A percentile compares a stretch with the other conserved stretches of the same genome.
phyloP scores from a whole-genome alignment of 768 basidiomycete genomes.

The Dioszegia aurantiaca region DNA sequence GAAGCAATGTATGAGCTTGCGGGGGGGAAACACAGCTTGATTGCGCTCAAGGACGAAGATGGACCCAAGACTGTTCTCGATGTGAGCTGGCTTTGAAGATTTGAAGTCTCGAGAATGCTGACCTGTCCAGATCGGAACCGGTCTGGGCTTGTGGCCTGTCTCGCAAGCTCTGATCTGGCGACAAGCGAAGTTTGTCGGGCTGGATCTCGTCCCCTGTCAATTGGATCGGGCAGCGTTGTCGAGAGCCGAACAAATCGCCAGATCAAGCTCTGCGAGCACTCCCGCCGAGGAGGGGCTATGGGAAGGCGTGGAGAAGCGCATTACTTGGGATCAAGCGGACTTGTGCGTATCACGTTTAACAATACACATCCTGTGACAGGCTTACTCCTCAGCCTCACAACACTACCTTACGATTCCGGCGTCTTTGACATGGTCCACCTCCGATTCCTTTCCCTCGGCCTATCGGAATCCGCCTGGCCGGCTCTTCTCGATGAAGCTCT shows the following conservation, averaged over 20 bases:
- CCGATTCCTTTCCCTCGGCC: conserved; percentile 44
- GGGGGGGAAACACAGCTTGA: conserved; percentile 35
- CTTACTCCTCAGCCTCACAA: conserved; percentile 31
- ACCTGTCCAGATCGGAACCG: conserved; percentile 41
- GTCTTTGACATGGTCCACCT: conserved; percentile 50
- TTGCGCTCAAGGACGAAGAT: conserved; percentile 15
- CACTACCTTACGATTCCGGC: conserved; percentile 49
- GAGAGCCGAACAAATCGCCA: conserved; percentile 21
- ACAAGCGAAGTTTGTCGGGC: conserved; percentile 41
- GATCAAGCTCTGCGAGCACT: conserved; percentile 13
- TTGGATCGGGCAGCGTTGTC: conserved; percentile 34
- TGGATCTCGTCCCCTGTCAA: conserved; percentile 45
- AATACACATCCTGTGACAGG: not conserved
- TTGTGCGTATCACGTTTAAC: conserved; percentile 33
- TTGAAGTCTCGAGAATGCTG: not conserved
- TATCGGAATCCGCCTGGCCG: conserved; percentile 46
- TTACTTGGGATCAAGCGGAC: conserved; percentile 45
- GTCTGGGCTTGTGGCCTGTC: conserved; percentile 46
- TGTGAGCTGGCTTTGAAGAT: conserved; percentile 21
- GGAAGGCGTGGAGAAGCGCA: conserved; percentile 34
- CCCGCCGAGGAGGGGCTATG: conserved; percentile 28
- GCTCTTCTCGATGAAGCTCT: conserved; percentile 44
- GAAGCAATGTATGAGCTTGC: conserved; percentile 37
- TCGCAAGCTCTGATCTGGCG: conserved; percentile 43
- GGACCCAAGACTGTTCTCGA: conserved; percentile 41